These are phyloP conservation scores for Fistulinella cinereoalba DNA, from an alignment of 1,284 basidiomycete species.

Conservation along the genomic window DNA sequence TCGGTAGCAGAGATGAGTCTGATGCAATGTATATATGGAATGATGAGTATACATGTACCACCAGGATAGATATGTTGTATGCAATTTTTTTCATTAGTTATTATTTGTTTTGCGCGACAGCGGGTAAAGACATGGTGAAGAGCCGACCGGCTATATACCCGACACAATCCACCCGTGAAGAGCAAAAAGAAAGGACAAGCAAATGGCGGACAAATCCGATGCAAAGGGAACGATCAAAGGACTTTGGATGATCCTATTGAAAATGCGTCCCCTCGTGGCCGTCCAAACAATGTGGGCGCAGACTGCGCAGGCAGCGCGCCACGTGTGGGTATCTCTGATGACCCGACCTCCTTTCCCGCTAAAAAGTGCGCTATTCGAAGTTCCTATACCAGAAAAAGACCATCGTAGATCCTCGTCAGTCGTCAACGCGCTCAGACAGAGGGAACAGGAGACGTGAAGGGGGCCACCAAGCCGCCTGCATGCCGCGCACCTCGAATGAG, in stretches of 20 bases:
- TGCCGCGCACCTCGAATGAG: conserved; percentile 31
- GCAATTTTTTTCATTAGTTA: neutral
- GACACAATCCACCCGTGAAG: conserved; percentile 2
- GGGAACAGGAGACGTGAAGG: neutral
- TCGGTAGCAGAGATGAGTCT: neutral
- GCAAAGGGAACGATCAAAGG: conserved; percentile 6
- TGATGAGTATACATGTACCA: too few species aligned
- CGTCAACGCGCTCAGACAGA: neutral
- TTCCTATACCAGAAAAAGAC: conserved; percentile 23
- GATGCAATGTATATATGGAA: neutral
- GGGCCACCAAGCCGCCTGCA: neutral
- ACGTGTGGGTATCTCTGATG: conserved; percentile 32
- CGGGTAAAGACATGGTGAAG: neutral
- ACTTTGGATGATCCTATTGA: conserved; percentile 24
- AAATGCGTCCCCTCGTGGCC: conserved; percentile 33
- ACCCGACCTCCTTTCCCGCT: conserved; percentile 33
- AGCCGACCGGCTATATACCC: neutral
- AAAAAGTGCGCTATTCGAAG: conserved; percentile 32
- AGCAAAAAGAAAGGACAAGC: neutral
- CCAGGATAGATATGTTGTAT: too few species aligned
- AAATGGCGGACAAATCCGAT: too few species aligned
- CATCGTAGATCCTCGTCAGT: too few species aligned
- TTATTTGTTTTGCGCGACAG: neutral
- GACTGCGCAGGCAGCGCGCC: conserved; percentile 27
- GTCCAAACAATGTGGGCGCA: conserved; percentile 28